Conservation (phyloP, 352 stramenopile genomes). For the Albugo candida region DNA sequence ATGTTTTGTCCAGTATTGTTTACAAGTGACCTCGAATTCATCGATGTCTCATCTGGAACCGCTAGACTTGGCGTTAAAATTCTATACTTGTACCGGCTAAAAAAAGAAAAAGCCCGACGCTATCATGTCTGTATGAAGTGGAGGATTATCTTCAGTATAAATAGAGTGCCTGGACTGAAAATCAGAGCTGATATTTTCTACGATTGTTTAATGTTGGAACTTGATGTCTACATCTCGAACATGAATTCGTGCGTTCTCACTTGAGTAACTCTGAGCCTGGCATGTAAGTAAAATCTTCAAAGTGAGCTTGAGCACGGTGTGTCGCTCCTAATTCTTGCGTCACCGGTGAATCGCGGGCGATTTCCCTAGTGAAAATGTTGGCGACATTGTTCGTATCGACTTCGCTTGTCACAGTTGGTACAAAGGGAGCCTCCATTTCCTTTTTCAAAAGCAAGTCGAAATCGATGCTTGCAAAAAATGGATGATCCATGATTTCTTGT, state of each 20-base stretch:
- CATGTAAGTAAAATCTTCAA: slow-evolving; percentile 89
- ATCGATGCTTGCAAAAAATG: slow-evolving; percentile 76
- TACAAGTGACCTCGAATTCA: too few species aligned
- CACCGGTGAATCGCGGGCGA: slow-evolving; percentile 75
- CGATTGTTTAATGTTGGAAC: neutral
- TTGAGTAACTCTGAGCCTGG: slow-evolving; percentile 19
- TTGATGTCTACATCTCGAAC: neutral
- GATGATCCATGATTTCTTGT: slow-evolving; percentile 80
- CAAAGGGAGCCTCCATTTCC: slow-evolving; percentile 74
- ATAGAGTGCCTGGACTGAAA: neutral
- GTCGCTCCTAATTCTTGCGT: slow-evolving; percentile 67
- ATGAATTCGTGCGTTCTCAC: neutral
- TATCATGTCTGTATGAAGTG: neutral
- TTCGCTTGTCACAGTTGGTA: slow-evolving; percentile 68
- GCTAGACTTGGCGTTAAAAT: too few species aligned
- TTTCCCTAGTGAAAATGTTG: slow-evolving; percentile 72
- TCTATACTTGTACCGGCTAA: neutral
- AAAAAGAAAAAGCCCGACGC: neutral
- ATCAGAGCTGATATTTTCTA: neutral
- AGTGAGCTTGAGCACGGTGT: slow-evolving; percentile 70
- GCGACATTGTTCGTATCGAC: slow-evolving; percentile 72
- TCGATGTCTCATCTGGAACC: too few species aligned
- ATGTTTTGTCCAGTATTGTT: too few species aligned
- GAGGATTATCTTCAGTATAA: neutral
- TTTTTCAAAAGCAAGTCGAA: slow-evolving; percentile 62